These are phyloP conservation scores for Exophiala spinifera DNA, from an alignment of 2,329 filamentous ascomycete species.

Conservation along the genomic window DNA sequence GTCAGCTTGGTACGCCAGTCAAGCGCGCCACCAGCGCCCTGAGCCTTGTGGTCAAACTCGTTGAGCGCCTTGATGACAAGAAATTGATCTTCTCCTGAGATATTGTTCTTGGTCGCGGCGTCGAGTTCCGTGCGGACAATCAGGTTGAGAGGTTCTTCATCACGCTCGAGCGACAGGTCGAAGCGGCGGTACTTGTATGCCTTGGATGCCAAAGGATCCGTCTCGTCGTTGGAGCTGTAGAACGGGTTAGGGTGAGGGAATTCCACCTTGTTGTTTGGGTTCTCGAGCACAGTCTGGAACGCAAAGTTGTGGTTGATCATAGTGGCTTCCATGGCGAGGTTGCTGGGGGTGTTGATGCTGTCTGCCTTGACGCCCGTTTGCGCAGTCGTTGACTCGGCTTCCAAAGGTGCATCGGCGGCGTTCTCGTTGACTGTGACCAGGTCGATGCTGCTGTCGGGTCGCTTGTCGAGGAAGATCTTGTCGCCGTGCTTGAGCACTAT, in stretches of 20 bases:
- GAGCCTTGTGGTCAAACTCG: conserved; percentile 98
- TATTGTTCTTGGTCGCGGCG: conserved; percentile 91
- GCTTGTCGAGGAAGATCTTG: conserved; percentile 99
- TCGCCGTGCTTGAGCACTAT: conserved; percentile 88
- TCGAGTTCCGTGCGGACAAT: conserved; percentile 94
- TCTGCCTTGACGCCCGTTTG: conserved; percentile 71
- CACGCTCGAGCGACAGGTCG: conserved; percentile 84
- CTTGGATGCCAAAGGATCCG: conserved; percentile 90
- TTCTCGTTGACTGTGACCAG: conserved; percentile 99
- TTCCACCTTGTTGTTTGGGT: conserved; percentile 70
- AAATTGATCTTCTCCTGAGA: conserved; percentile 86
- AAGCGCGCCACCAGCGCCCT: conserved; percentile 87
- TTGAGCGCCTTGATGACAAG: conserved; percentile 94
- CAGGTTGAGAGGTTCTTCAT: conserved; percentile 89
- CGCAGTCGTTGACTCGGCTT: conserved; percentile 65
- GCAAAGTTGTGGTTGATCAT: conserved; percentile 99
- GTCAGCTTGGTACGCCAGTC: conserved; percentile 97
- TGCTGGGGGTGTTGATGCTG: conserved; percentile 85
- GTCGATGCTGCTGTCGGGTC: conserved; percentile 88
- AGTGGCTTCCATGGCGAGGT: conserved; percentile 92
- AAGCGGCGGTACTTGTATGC: conserved; percentile 98
- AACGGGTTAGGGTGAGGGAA: conserved; percentile 93
- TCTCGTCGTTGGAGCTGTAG: conserved; percentile 91
- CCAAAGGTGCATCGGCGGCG: conserved; percentile 87
- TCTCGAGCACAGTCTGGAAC: conserved; percentile 89